Conservation (phyloP, 2,329 filamentous ascomycete species). For the Endoconidiophora laricicola region DNA sequence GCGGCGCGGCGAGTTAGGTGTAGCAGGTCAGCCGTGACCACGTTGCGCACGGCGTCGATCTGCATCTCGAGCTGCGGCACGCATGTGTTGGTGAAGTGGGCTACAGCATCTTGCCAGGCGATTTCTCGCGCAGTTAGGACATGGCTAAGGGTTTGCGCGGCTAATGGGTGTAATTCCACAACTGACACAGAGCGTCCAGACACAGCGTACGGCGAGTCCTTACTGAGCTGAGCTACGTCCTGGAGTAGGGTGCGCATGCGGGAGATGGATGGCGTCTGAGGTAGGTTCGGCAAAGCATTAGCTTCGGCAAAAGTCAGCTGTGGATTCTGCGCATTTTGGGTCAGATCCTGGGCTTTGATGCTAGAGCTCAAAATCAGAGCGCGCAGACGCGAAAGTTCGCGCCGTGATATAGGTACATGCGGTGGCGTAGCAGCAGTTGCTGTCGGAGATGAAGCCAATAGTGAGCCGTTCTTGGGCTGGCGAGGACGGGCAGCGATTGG, state of each 20-base stretch:
- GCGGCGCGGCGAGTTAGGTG: constrained; percentile 48
- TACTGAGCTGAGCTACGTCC: constrained; percentile 27
- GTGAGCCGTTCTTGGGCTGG: neutral
- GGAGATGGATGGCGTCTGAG: neutral
- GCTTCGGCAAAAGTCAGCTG: constrained; percentile 22
- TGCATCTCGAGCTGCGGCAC: constrained; percentile 30
- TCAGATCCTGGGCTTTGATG: constrained; percentile 77
- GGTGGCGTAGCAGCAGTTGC: constrained; percentile 1
- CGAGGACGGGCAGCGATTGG: constrained; percentile 14
- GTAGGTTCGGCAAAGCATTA: constrained; percentile 4
- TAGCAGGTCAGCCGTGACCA: constrained; percentile 36
- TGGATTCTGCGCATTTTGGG: constrained; percentile 41
- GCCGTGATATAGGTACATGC: constrained; percentile 34
- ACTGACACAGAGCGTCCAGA: constrained; percentile 23
- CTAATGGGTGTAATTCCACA: constrained; percentile 32
- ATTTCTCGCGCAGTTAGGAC: constrained; percentile 32
- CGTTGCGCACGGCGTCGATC: constrained; percentile 30
- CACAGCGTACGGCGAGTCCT: constrained; percentile 16
- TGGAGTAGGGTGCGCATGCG: constrained; percentile 21
- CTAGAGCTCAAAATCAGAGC: constrained; percentile 67
- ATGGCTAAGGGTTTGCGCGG: constrained; percentile 32
- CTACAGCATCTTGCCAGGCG: constrained; percentile 41
- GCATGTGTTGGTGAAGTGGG: constrained; percentile 32
- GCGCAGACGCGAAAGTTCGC: constrained; percentile 66
- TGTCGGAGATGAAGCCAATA: neutral